A percentile compares a stretch with the other conserved stretches of the same genome.
These are phyloP conservation scores for Boletus tomentosulus DNA, from an alignment of 768 basidiomycete species.

Conservation along the genomic window DNA sequence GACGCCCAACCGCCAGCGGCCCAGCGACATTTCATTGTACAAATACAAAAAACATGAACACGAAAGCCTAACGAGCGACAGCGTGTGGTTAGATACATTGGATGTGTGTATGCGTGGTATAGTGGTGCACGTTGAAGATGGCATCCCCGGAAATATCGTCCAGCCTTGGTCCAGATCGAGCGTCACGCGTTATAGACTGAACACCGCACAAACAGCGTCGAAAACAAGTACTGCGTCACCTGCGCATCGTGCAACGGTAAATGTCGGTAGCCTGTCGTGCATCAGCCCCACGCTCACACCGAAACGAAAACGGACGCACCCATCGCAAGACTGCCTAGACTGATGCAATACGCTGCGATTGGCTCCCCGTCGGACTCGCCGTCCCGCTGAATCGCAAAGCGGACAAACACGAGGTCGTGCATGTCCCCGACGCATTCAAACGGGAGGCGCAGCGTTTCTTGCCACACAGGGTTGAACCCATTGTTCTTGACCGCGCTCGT, in stretches of 20 bases:
- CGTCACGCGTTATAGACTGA: slow-evolving; percentile 37
- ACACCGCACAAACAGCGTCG: slow-evolving; percentile 83
- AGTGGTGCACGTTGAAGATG: background rate
- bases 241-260: slow-evolving; percentile 86
- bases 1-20: background rate
- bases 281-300: background rate
- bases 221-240: slow-evolving; percentile 85
- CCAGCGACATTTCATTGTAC: background rate
- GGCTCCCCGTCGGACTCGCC: slow-evolving; percentile 56
- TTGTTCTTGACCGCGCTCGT: slow-evolving; percentile 76
- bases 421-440: slow-evolving; percentile 76
- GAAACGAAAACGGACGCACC: slow-evolving; percentile 43
- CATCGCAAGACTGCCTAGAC: slow-evolving; percentile 64
- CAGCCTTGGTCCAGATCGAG: background rate
- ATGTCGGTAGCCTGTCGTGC: slow-evolving; percentile 75
- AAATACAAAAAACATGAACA: background rate
- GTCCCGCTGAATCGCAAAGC: slow-evolving; percentile 70
- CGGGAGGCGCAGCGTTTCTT: slow-evolving; percentile 63
- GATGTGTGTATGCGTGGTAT: background rate
- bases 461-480: slow-evolving; percentile 90
- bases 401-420: slow-evolving; percentile 80
- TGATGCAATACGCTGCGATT: slow-evolving; percentile 70
- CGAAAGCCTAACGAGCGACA: background rate
- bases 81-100: background rate
- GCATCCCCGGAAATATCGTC: background rate